Conservation (phyloP, 495 filamentous ascomycete genomes). For the Sphaerosporella brunnea region DNA sequence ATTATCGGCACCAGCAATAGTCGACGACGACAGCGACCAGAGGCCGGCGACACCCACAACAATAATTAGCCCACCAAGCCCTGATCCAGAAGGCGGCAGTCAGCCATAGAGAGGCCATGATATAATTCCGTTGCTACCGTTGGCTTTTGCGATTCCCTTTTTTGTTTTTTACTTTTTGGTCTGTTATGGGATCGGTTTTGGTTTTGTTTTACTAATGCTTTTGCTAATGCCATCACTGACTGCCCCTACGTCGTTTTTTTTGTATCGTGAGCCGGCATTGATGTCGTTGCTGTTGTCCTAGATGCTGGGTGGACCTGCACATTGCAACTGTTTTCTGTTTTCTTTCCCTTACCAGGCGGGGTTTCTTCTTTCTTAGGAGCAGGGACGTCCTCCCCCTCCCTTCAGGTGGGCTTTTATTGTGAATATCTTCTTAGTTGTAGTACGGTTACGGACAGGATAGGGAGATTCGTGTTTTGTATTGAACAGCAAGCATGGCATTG, state of each 20-base stretch:
- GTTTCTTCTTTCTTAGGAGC: background rate
- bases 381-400: background rate
- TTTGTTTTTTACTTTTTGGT: background rate
- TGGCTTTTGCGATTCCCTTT: background rate
- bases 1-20: background rate
- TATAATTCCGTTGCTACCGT: background rate
- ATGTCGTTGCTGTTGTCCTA: no score
- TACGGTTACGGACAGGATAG: no score
- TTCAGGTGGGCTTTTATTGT: background rate
- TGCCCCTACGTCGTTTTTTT: background rate
- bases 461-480: no score
- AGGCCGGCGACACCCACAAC: constrained; percentile 25
- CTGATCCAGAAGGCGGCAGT: constrained; percentile 20
- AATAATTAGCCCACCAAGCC: constrained; percentile 31
- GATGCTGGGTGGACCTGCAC: background rate
- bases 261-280: no score
- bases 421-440: background rate
- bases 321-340: background rate
- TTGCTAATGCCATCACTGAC: no score
- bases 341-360: background rate
- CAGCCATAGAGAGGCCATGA: background rate
- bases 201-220: background rate
- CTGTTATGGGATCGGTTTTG: background rate
- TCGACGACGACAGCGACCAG: constrained; percentile 22
- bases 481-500: no score